These are phyloP conservation scores for Fusarium nisikadoi DNA, from an alignment of 2,329 filamentous ascomycete species.

Conservation along the genomic window DNA sequence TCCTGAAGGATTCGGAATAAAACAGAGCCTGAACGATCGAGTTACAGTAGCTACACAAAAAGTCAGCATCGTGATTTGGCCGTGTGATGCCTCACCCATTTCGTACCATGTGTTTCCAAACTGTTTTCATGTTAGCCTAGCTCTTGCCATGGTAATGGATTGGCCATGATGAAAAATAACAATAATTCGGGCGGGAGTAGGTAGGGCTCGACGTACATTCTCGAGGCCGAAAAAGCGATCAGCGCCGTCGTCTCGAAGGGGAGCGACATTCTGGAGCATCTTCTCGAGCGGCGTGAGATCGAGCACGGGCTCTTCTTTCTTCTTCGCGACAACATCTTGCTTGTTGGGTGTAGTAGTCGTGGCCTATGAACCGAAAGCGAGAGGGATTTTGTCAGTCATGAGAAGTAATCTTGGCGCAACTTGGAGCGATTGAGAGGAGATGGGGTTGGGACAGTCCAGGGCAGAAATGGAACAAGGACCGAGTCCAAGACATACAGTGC, in stretches of 20 bases:
- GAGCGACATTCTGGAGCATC: conserved; percentile 84
- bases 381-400: conserved; percentile 49
- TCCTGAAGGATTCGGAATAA: conserved; percentile 92
- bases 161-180: neutral
- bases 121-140: conserved; percentile 62
- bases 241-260: conserved; percentile 85
- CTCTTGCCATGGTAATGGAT: neutral
- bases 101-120: conserved; percentile 96
- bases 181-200: conserved; percentile 5
- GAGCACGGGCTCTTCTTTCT: conserved; percentile 67
- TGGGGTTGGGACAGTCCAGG: conserved; percentile 2
- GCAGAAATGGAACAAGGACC: conserved; percentile 5
- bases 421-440: conserved; percentile 38
- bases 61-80: conserved; percentile 33
- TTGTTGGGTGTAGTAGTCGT: conserved; percentile 52
- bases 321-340: conserved; percentile 62
- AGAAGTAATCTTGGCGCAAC: conserved; percentile 30
- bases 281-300: conserved; percentile 73
- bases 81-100: conserved; percentile 5
- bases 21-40: conserved; percentile 98
- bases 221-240: conserved; percentile 99
- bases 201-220: conserved; percentile 74
- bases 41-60: conserved; percentile 84
- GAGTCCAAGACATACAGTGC: conserved; percentile 59
- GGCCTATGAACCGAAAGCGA: conserved; percentile 50